Base-by-base conservation (phyloP, 805 yeast species). In the Starmerella kuoi region DNA sequence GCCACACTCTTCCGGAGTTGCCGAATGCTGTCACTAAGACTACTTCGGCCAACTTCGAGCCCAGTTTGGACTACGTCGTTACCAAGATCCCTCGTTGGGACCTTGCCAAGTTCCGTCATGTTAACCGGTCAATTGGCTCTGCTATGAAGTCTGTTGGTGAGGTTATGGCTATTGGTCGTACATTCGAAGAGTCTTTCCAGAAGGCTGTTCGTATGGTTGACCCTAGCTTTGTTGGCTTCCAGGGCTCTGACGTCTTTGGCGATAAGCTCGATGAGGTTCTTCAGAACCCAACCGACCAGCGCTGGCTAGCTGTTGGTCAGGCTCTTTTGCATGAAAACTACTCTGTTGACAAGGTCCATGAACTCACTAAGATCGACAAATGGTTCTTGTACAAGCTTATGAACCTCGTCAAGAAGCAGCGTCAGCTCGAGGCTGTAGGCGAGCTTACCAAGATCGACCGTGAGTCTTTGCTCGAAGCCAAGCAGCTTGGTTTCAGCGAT, bases 11-110 rank as follows among this genome's bases (percentile, higher is more conserved):
- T 55, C 95, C 95, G 28, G 95, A 88, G 64, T 70, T 88, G 55
- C 94, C 95, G 54, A 88, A 88, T 66, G 93, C 96, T 39, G 95
- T 88, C 35, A 88, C 98, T 50, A 85, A 85, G 66, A 80, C 94
- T 38, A 91, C 98, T 11, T 79, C 87, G 44, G 97, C 98, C 39
- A 83, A 85, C 66, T 88, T 88, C 61, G 98, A 88, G 67, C 98
- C 98, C 25, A 84, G 95, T 21, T 73, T 88, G 55, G 98, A 88
- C 67, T 88, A 88, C 66, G 77, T 87, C 69, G 98, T 88, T 45
- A 85, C 94, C 55, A 88, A 88, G 73, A 86, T 88, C 59, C 98
- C 98, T 55, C 78, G 96, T 67, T 88, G 98, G 98, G 98, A 88
- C 70, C 70, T 88, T 63, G 65, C 91, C 54, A 88, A 88, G 72